Evolutionary conservation across 2,329 filamentous ascomycete species (phyloP).

Genomic region (Curvularia sp.): DNA sequence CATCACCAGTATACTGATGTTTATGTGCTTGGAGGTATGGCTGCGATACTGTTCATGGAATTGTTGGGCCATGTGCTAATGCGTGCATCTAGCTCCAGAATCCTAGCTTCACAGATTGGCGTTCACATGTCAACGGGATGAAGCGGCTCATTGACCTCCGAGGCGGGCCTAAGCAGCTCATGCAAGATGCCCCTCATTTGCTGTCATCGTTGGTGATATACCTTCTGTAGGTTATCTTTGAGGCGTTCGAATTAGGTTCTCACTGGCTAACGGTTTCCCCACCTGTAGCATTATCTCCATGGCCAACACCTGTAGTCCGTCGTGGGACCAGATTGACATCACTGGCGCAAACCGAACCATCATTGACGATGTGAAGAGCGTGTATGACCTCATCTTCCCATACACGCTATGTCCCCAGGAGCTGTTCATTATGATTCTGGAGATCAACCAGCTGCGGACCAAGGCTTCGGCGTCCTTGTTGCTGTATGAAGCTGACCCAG

Average conservation of each 20-base stretch:
- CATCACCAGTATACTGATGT: conserved; percentile 39
- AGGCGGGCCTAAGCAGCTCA: conserved; percentile 33
- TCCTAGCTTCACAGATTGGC: conserved; percentile 32
- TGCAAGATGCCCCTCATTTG: conserved; percentile 27
- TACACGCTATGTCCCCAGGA: conserved; percentile 36
- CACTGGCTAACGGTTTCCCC: conserved; percentile 5
- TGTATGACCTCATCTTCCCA: conserved; percentile 40
- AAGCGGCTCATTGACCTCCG: conserved; percentile 38
- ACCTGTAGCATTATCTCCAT: conserved; percentile 30
- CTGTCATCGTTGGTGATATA: conserved; percentile 33
- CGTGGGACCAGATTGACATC: conserved; percentile 34
- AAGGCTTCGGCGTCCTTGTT: conserved; percentile 17
- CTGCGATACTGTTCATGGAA: too few relatives aligned
- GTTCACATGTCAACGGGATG: conserved; percentile 37
- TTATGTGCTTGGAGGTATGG: conserved; percentile 41
- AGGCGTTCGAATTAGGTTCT: too few relatives aligned
- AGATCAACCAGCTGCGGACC: conserved; percentile 33
- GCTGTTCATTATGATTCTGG: conserved; percentile 36
- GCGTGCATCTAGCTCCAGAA: conserved; percentile 34
- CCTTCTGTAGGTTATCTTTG: conserved; percentile 29
- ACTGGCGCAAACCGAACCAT: conserved; percentile 20
- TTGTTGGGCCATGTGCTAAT: not conserved
- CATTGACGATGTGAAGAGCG: conserved; percentile 23
- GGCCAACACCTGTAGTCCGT: conserved; percentile 38
- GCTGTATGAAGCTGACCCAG: conserved; percentile 15